Evolutionary conservation across 1,284 basidiomycete genomes (phyloP).

Genomic region (Butyriboletus regius): DNA sequence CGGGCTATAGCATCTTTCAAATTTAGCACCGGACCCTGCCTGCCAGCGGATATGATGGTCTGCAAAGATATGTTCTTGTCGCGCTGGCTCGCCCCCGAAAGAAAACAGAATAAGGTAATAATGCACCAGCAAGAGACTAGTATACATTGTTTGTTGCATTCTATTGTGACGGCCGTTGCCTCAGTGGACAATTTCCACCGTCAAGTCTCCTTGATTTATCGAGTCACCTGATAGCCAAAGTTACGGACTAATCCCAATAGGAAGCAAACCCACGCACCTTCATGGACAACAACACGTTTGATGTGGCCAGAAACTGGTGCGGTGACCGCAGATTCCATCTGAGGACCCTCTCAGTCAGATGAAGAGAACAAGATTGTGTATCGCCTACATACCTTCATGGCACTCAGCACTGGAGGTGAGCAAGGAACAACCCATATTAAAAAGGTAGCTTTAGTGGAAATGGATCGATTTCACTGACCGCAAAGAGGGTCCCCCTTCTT

Average conservation of each 20-base stretch:
- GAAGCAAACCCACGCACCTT: constrained; percentile 45
- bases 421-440: constrained; percentile 7
- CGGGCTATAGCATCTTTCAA: constrained; percentile 8
- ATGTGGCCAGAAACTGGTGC: constrained; percentile 92
- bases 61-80: background rate
- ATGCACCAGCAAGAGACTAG: constrained; percentile 10
- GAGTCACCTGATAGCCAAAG: constrained; percentile 58
- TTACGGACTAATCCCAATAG: constrained; percentile 2
- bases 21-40: constrained; percentile 7
- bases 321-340: constrained; percentile 96
- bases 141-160: constrained; percentile 19
- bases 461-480: constrained; percentile 43
- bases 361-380: constrained; percentile 1
- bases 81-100: background rate
- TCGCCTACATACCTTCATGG: constrained; percentile 68
- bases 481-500: constrained; percentile 94
- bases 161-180: constrained; percentile 14
- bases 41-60: constrained; percentile 17
- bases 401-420: constrained; percentile 60
- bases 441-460: background rate
- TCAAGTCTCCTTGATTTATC: constrained; percentile 80
- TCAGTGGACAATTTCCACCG: constrained; percentile 75
- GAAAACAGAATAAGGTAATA: background rate
- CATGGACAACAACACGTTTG: constrained; percentile 82
- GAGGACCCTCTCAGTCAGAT: constrained; percentile 22